phyloP scores from a whole-genome alignment of 345 rosid species.

The Rhodomyrtus tomentosa region DNA sequence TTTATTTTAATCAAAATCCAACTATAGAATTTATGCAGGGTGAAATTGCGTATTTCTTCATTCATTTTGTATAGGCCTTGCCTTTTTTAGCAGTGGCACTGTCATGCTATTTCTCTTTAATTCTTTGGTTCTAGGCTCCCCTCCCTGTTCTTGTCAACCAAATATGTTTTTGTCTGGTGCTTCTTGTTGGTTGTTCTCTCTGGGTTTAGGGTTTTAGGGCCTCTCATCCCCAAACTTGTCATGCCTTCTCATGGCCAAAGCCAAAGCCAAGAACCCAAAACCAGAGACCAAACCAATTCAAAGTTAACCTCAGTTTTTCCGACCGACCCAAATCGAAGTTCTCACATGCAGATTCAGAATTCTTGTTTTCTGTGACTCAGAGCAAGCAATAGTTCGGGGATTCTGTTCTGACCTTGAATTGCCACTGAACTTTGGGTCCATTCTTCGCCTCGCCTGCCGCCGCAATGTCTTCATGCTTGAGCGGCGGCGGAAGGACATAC shows the following conservation, averaged over 20 bases:
- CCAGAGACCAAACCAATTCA: neutral
- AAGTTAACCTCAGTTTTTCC: neutral
- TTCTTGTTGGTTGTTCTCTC: neutral
- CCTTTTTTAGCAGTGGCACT: neutral
- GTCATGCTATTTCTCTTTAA: neutral
- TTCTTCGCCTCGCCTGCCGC: neutral
- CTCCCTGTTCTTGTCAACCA: neutral
- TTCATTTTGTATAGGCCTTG: neutral
- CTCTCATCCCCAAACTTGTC: neutral
- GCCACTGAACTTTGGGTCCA: neutral
- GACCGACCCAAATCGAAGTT: neutral
- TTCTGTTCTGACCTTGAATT: neutral
- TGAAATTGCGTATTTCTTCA: neutral
- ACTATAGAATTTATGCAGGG: neutral
- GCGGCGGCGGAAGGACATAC: constrained; percentile 61
- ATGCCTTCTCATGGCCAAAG: neutral
- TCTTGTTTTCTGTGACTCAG: neutral
- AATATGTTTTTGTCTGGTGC: neutral
- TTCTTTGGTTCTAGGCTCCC: neutral
- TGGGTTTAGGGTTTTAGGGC: constrained; percentile 1
- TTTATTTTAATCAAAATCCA: too few relatives aligned
- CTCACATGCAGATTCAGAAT: neutral
- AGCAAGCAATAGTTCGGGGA: neutral
- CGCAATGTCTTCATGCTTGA: constrained; percentile 66
- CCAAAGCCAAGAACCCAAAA: neutral